Percentiles rank a stretch among this genome's conserved stretches.
Conservation (phyloP, 768 basidiomycete species). For the Mycena olivaceomarginata region DNA sequence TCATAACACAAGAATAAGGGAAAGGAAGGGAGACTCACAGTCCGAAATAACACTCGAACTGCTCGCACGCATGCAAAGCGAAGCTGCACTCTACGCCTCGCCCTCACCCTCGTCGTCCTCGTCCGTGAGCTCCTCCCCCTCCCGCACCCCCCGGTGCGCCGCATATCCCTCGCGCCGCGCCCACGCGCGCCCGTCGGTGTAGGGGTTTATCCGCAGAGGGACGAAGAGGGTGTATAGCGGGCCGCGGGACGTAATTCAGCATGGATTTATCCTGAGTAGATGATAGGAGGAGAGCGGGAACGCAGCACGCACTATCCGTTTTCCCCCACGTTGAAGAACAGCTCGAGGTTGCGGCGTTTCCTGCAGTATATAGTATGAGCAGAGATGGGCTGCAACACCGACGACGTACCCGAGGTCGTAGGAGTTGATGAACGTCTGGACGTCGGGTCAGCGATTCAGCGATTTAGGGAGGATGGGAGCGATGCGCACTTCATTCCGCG, state of each 20-base stretch:
- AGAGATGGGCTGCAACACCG: not conserved
- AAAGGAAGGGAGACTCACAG: not conserved
- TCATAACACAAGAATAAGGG: slow-evolving; percentile 57
- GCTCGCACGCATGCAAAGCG: not conserved
- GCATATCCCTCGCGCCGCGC: slow-evolving; percentile 80
- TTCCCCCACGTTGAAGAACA: slow-evolving; percentile 92
- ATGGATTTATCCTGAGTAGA: not conserved
- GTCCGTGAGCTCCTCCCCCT: slow-evolving; percentile 92
- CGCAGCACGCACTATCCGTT: slow-evolving; percentile 83
- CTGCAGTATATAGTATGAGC: slow-evolving; percentile 50
- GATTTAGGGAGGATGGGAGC: no score
- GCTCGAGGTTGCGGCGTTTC: slow-evolving; percentile 78
- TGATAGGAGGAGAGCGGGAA: not conserved
- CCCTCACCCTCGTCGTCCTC: slow-evolving; percentile 73
- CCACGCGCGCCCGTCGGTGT: slow-evolving; percentile 91
- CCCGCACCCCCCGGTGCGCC: slow-evolving; percentile 74
- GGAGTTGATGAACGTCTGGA: slow-evolving; percentile 89
- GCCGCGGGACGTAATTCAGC: slow-evolving; percentile 61
- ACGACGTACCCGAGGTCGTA: slow-evolving; percentile 89
- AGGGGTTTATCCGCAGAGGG: slow-evolving; percentile 87
- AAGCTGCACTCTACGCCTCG: not conserved
- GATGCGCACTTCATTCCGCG: slow-evolving; percentile 79
- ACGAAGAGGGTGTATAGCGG: slow-evolving; percentile 87
- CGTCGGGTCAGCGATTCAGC: no score
- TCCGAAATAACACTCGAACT: not conserved